phyloP scores from a whole-genome alignment of 495 filamentous ascomycete genomes.

The Bacidia gigantensis region DNA sequence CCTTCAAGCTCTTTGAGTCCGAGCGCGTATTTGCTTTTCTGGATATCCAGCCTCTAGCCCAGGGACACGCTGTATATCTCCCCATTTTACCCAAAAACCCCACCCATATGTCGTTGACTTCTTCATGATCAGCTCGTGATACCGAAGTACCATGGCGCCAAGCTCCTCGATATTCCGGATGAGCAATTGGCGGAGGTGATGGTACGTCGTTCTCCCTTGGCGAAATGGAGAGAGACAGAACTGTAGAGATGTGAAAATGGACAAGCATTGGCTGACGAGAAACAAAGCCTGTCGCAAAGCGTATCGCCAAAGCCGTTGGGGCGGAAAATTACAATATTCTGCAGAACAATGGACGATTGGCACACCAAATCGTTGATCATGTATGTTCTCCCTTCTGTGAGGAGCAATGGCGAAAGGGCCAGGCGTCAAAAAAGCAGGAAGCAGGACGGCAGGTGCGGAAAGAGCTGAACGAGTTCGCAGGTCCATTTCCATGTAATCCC shows the following conservation, averaged over 20 bases:
- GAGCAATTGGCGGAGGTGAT: slow-evolving; percentile 72
- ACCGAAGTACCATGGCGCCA: slow-evolving; percentile 87
- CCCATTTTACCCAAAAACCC: neutral
- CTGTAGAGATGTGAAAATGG: too few species aligned
- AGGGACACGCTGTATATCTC: slow-evolving; percentile 60
- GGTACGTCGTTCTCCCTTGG: slow-evolving; percentile 37
- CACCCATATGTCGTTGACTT: neutral
- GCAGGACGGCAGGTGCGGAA: too few species aligned
- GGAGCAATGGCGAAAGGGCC: neutral
- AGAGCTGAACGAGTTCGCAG: slow-evolving; percentile 23
- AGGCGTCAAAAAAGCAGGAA: neutral
- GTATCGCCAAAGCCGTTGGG: slow-evolving; percentile 61
- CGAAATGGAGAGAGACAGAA: too few species aligned
- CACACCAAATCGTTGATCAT: slow-evolving; percentile 92
- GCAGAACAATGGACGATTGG: slow-evolving; percentile 88
- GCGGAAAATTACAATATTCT: slow-evolving; percentile 80
- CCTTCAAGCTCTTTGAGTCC: slow-evolving; percentile 86
- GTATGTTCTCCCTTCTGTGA: slow-evolving; percentile 35
- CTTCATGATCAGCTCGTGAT: slow-evolving; percentile 62
- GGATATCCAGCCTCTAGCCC: slow-evolving; percentile 79
- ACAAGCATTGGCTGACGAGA: too few species aligned
- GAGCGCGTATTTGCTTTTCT: slow-evolving; percentile 93
- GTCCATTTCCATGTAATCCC: slow-evolving; percentile 97
- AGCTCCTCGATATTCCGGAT: slow-evolving; percentile 87
- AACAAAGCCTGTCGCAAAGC: slow-evolving; percentile 83